phyloP scores from a whole-genome alignment of 2,329 filamentous ascomycete genomes.

The Juglanconis sp. region DNA sequence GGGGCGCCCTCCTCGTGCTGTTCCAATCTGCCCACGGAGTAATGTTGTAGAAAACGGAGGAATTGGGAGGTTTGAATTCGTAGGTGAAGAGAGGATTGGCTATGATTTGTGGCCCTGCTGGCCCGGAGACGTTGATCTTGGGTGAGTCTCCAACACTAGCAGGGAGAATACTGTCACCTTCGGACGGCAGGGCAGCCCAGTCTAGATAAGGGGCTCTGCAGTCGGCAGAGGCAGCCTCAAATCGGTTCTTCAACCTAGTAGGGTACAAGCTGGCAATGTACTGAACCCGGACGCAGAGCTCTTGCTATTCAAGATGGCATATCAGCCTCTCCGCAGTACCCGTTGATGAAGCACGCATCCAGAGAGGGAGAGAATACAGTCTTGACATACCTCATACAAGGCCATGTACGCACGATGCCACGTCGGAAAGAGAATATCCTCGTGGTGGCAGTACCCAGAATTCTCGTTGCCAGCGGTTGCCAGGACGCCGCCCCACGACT shows the following conservation, averaged over 20 bases:
- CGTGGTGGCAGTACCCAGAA: slow-evolving; percentile 75
- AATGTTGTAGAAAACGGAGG: slow-evolving; percentile 52
- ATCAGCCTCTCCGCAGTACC: neutral
- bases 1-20: slow-evolving; percentile 57
- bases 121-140: slow-evolving; percentile 49
- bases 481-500: slow-evolving; percentile 50
- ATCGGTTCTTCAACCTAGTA: slow-evolving; percentile 42
- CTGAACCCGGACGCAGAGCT: slow-evolving; percentile 32
- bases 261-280: slow-evolving; percentile 48
- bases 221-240: slow-evolving; percentile 46
- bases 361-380: too few species aligned
- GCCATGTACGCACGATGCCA: slow-evolving; percentile 83
- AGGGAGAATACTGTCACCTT: slow-evolving; percentile 46
- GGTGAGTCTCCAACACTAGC: slow-evolving; percentile 43
- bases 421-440: slow-evolving; percentile 69
- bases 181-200: slow-evolving; percentile 47
- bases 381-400: slow-evolving; percentile 49
- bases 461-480: slow-evolving; percentile 48
- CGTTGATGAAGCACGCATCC: neutral
- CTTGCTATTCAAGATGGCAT: slow-evolving; percentile 31
- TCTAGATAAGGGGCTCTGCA: slow-evolving; percentile 61
- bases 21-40: slow-evolving; percentile 58
- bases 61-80: slow-evolving; percentile 57
- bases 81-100: slow-evolving; percentile 62
- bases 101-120: slow-evolving; percentile 53